Percentiles rank a stretch among this genome's conserved stretches.
phyloP scores from a whole-genome alignment of 2,329 filamentous ascomycete species.

The Paracamarosporium sp. region DNA sequence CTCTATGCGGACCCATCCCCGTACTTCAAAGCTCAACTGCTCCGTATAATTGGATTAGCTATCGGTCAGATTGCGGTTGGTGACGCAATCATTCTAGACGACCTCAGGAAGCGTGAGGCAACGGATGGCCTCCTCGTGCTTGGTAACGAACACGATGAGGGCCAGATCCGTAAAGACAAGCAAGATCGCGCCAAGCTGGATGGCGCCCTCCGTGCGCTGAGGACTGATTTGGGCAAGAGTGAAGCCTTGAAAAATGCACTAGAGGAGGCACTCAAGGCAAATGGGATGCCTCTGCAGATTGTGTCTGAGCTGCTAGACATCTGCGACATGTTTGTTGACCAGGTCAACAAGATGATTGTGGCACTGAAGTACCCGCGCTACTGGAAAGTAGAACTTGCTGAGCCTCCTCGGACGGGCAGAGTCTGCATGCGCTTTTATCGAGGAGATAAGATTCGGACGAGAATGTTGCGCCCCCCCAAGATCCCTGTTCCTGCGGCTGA shows the following conservation, averaged over 20 bases:
- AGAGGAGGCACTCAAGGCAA: slow-evolving; percentile 63
- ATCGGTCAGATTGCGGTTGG: slow-evolving; percentile 67
- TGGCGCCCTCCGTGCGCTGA: slow-evolving; percentile 64
- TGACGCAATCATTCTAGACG: slow-evolving; percentile 45
- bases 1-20: slow-evolving; percentile 65
- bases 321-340: slow-evolving; percentile 62
- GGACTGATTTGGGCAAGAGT: slow-evolving; percentile 58
- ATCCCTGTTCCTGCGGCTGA: background rate
- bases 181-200: slow-evolving; percentile 64
- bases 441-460: slow-evolving; percentile 28
- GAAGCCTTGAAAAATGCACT: slow-evolving; percentile 59
- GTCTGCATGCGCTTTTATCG: slow-evolving; percentile 35
- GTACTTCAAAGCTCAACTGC: slow-evolving; percentile 61
- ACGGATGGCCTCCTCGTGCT: slow-evolving; percentile 59
- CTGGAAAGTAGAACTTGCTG: slow-evolving; percentile 61
- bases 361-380: slow-evolving; percentile 62
- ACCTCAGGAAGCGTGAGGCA: slow-evolving; percentile 34
- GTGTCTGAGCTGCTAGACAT: slow-evolving; percentile 64
- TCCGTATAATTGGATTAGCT: slow-evolving; percentile 60
- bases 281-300: slow-evolving; percentile 58
- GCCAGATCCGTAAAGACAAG: slow-evolving; percentile 55
- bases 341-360: slow-evolving; percentile 58
- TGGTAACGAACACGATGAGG: slow-evolving; percentile 57
- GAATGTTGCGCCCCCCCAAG: slow-evolving; percentile 14
- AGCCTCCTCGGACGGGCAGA: slow-evolving; percentile 47